Percentiles rank a stretch among this genome's conserved stretches.
phyloP scores from a whole-genome alignment of 23 red algal genomes.

The Chondrus crispus region DNA sequence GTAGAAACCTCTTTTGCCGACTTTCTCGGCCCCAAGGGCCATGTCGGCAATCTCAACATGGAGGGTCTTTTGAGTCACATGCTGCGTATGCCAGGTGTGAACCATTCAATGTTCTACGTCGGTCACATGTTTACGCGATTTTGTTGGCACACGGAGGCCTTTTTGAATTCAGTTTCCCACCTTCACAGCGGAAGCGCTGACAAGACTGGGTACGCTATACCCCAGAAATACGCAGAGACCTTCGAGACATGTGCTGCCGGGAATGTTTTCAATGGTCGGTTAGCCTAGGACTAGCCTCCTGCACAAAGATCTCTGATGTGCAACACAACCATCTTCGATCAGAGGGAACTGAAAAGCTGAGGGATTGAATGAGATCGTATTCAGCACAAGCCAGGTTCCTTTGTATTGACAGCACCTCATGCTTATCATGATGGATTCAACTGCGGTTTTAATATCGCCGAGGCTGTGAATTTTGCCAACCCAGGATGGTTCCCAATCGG shows the following conservation, averaged over 20 bases:
- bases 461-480: conserved; percentile 90
- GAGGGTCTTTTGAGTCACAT: conserved; percentile 45
- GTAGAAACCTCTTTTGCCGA: too few species aligned
- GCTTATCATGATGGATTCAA: conserved; percentile 96
- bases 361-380: conserved; percentile 68
- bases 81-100: conserved; percentile 75
- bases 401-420: conserved; percentile 77
- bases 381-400: conserved; percentile 66
- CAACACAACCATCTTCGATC: conserved; percentile 82
- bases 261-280: conserved; percentile 11
- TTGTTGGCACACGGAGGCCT: conserved; percentile 89
- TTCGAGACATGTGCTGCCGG: conserved; percentile 51
- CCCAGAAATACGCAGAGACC: conserved; percentile 1
- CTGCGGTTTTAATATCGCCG: conserved; percentile 82
- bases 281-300: conserved; percentile 9
- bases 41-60: conserved; percentile 55
- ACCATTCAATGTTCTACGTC: conserved; percentile 83
- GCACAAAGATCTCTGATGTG: conserved; percentile 47
- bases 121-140: conserved; percentile 85
- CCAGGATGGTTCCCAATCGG: conserved; percentile 75
- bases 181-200: conserved; percentile 62
- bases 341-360: background rate
- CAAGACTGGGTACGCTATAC: conserved; percentile 83
- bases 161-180: conserved; percentile 83
- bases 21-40: background rate